Base-by-base conservation (phyloP, 345 rosid genomes). In the Boechera stricta region DNA sequence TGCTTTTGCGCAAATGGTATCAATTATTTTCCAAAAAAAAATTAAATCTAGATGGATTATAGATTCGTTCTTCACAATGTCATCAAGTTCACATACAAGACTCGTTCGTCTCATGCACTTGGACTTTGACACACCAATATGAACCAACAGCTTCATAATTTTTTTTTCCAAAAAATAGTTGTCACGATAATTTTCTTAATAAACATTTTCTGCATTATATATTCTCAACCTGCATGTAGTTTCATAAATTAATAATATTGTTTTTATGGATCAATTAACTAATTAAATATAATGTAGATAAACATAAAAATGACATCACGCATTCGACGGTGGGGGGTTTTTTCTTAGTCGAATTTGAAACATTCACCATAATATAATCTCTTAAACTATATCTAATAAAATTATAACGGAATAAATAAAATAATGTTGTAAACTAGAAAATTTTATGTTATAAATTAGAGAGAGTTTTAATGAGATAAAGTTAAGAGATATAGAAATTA, bases 111-210 rank as follows among this genome's bases (percentile, higher is more conserved):
- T 55, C 54, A 74, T 42, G 49, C 38, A 56, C 58, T 8, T 32
- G 16, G 65, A 74, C 65, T 42, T 56, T 74, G 72, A 66, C 53
- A 63, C 13, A 38, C 51, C 60, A 29, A 52, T 63, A 41, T 63
- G 54, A 63, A 63, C 33, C 15, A 28, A 54, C 21, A 54, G 0
- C 6, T 39, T 39, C 1, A 39, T 53, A 54, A 3, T 0, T 45
- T 47, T 48, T 48, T 48, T 1, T 48, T 3, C 0, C 0, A 7
- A 11, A 18, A 18, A 18, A 31, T 16, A 35, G 26, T 33, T 18
- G 1, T 16, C 29, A 42, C 21, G 21, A 31, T 57, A 32, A 56
- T 5, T 58, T n/a, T 31, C 61, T n/a, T 31, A 7, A 49, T 18
- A 1, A 6, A 13, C 2, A 26, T 10, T 24, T 1, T 31, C 18